Evolutionary conservation across 164 flowering plant genomes (phyloP).

Genomic region (grape (Vitis vinifera)): DNA sequence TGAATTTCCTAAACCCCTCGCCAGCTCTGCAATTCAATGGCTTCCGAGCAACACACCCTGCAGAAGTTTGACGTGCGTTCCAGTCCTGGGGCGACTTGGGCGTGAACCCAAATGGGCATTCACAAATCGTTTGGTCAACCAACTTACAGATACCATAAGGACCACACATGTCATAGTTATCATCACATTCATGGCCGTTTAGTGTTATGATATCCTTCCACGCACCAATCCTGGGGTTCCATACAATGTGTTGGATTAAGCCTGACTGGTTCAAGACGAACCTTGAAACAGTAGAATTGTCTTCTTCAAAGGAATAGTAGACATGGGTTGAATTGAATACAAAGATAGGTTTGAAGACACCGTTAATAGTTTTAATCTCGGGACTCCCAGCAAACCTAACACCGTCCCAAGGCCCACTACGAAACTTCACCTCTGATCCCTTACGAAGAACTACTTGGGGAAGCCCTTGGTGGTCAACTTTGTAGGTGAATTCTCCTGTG

Average conservation of each 20-base stretch:
- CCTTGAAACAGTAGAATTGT: neutral
- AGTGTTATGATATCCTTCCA: neutral
- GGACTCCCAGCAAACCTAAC: constrained; percentile 5
- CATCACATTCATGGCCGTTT: constrained; percentile 5
- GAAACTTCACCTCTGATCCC: neutral
- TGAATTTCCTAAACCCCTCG: constrained; percentile 21
- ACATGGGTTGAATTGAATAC: neutral
- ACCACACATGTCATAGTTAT: constrained; percentile 8
- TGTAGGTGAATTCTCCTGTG: constrained; percentile 16
- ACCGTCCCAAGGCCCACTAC: constrained; percentile 35
- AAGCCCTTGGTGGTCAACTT: constrained; percentile 8
- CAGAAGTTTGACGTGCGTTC: constrained; percentile 9
- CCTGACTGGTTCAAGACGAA: constrained; percentile 17
- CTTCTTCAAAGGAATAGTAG: constrained; percentile 2
- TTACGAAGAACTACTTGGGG: constrained; percentile 2
- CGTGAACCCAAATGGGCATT: constrained; percentile 20
- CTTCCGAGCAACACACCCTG: constrained; percentile 26
- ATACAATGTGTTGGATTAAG: neutral
- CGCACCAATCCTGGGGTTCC: constrained; percentile 1
- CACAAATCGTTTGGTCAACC: neutral
- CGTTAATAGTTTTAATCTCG: neutral
- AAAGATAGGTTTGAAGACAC: neutral
- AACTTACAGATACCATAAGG: constrained; percentile 8
- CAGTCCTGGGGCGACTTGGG: constrained; percentile 15
- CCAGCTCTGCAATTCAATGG: constrained; percentile 19